Evolutionary conservation across 208 protist species (phyloP).

Genomic region (Wallacemonas sp.): DNA sequence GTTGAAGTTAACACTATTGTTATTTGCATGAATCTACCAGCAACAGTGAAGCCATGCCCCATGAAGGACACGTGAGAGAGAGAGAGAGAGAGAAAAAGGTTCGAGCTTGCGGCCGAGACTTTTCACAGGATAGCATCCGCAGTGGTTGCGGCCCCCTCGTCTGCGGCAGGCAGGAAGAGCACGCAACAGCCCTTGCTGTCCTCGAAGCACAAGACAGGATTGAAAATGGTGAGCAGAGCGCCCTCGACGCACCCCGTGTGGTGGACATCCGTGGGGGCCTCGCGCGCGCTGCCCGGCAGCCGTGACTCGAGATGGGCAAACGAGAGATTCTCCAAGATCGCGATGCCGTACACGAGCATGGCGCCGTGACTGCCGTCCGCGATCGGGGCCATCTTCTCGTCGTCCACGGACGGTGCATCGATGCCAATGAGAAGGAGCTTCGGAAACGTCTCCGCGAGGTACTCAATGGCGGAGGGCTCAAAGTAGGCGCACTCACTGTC

Average conservation of each 20-base stretch:
- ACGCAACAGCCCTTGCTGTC: constrained; percentile 70
- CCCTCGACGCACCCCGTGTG: constrained; percentile 26
- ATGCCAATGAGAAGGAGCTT: constrained; percentile 66
- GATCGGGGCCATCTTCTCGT: constrained; percentile 38
- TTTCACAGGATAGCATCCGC: background rate
- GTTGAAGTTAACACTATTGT: too few species aligned
- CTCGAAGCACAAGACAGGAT: constrained; percentile 35
- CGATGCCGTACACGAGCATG: constrained; percentile 55
- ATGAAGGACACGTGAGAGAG: too few species aligned
- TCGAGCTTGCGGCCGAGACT: too few species aligned
- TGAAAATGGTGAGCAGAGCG: constrained; percentile 59
- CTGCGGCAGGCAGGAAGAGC: constrained; percentile 45
- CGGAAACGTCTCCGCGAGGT: constrained; percentile 48
- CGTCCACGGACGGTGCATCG: constrained; percentile 70
- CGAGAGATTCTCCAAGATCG: constrained; percentile 74
- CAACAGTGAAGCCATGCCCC: too few species aligned
- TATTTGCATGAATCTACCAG: too few species aligned
- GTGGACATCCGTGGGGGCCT: background rate
- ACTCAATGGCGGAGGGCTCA: constrained; percentile 40
- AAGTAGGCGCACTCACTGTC: constrained; percentile 50
- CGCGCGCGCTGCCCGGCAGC: constrained; percentile 14
- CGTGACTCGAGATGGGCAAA: constrained; percentile 31
- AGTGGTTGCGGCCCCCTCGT: background rate
- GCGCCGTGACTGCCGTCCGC: constrained; percentile 42
- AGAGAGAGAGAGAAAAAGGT: too few species aligned